Percentiles rank a stretch among this genome's conserved stretches.
These are phyloP conservation scores for Mikania micrantha DNA, from an alignment of 129 eudicot genomes.

Conservation along the genomic window DNA sequence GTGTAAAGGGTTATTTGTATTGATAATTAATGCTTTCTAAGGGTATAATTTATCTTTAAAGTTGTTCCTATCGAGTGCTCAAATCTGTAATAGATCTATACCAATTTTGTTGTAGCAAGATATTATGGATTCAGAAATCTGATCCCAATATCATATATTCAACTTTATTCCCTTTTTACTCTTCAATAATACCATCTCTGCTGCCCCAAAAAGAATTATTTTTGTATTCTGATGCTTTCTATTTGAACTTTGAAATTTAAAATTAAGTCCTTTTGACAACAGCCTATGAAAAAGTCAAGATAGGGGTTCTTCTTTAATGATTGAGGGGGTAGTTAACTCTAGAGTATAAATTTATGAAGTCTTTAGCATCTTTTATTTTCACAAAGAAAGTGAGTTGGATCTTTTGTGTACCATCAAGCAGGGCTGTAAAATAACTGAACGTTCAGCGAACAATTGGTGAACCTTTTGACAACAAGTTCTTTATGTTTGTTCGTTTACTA, in stretches of 20 bases:
- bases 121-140: background rate
- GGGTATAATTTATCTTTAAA: background rate
- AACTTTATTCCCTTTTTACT: constrained; percentile 17
- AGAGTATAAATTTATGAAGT: constrained; percentile 1
- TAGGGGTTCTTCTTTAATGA: constrained; percentile 15
- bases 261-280: constrained; percentile 22
- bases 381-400: background rate
- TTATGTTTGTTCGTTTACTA: too few relatives aligned
- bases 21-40: too few relatives aligned
- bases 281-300: constrained; percentile 19
- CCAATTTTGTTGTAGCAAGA: constrained; percentile 2
- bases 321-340: constrained; percentile 8
- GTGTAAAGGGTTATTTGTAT: too few relatives aligned
- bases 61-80: background rate
- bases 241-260: constrained; percentile 12
- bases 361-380: constrained; percentile 1
- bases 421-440: too few relatives aligned
- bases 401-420: too few relatives aligned
- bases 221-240: constrained; percentile 15
- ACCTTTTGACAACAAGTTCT: too few relatives aligned
- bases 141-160: constrained; percentile 4
- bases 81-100: background rate
- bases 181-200: background rate
- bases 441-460: too few relatives aligned
- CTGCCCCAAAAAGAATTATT: too few relatives aligned